Evolutionary conservation across 352 stramenopile species (phyloP), one percentile per base, ranked within the genome.

Genomic region (Phytophthora pseudosyringae): DNA sequence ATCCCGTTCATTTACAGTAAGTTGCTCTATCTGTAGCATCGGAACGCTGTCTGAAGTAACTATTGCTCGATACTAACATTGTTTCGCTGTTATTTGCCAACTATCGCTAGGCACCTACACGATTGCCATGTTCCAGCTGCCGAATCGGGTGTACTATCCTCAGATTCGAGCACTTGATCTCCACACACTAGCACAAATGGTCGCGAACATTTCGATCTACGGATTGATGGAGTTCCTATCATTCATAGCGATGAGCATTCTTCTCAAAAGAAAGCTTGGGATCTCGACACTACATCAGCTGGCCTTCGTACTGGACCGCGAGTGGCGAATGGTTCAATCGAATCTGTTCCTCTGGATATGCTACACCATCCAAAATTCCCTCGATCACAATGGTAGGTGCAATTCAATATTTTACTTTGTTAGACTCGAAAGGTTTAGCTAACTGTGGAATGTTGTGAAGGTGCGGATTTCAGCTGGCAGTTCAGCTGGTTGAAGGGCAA

Each of bases 301-400:
- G 0, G 52, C 67, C 1, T 84, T 84, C 31, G 78, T 84, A 13
- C 52, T 84, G 0, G 66, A 86, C 36, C 62, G 26, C 0, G 64
- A 83, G 18, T 64, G 64, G 41, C 39, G 45, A 3, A 74, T 77
- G 55, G 67, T 86, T 12, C 75, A 81, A 39, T 69, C 61, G 3
- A 82, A 83, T 43, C 21, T 86, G 15, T 55, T 86, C 5, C 29
- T 86, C 11, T 86, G 75, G 78, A 71, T 79, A 13, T 59, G 75
- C 13, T 76, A 75, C 45, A 69, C 67, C 1, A 67, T 81, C 2
- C 77, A 83, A 38, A 73, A 64, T 28, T 72, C 68, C 16, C 50
- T 83, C 3, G 53, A 73, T 8, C 74, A 81, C 45, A 71, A 72
- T 43, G 67, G 67, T 75, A 38, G 5, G 54, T 54, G 26, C 5